Conservation (phyloP, 164 flowering plant genomes). For the Berberis vulgaris region DNA sequence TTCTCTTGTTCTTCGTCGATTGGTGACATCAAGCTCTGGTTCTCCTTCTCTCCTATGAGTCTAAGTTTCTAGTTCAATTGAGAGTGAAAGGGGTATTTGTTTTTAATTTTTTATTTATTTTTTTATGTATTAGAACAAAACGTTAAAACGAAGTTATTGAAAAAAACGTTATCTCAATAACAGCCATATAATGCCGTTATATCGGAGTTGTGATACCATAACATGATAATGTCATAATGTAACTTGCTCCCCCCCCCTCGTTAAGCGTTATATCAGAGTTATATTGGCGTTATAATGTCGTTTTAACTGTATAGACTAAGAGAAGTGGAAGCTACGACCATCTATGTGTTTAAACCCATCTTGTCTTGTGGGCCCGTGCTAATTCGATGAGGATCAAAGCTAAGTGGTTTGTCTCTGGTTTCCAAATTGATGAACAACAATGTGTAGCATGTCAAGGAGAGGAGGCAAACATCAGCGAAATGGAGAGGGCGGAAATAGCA, state of each 20-base stretch:
- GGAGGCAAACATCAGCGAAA: constrained; percentile 7
- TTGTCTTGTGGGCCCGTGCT: neutral
- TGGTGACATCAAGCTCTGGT: no score
- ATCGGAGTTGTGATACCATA: no score
- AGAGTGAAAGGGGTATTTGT: no score
- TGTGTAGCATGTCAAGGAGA: constrained; percentile 11
- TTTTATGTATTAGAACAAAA: no score
- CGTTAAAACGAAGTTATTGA: no score
- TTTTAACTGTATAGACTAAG: neutral
- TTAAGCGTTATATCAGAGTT: neutral
- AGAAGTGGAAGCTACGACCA: constrained; percentile 7
- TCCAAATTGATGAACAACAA: constrained; percentile 20
- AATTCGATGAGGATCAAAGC: neutral
- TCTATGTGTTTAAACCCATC: constrained; percentile 1
- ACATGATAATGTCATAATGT: neutral
- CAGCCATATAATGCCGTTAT: no score
- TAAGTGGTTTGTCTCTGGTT: constrained; percentile 15
- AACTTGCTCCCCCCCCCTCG: neutral
- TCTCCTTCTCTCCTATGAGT: no score
- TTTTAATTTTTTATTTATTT: no score
- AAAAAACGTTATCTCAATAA: no score
- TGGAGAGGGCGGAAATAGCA: constrained; percentile 18
- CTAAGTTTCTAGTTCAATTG: no score
- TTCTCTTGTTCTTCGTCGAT: no score
- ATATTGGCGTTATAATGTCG: neutral